Percentiles rank a stretch among this genome's conserved stretches.
These are phyloP conservation scores for Fonsecaea erecta DNA, from an alignment of 2,329 filamentous ascomycete species.

Conservation along the genomic window DNA sequence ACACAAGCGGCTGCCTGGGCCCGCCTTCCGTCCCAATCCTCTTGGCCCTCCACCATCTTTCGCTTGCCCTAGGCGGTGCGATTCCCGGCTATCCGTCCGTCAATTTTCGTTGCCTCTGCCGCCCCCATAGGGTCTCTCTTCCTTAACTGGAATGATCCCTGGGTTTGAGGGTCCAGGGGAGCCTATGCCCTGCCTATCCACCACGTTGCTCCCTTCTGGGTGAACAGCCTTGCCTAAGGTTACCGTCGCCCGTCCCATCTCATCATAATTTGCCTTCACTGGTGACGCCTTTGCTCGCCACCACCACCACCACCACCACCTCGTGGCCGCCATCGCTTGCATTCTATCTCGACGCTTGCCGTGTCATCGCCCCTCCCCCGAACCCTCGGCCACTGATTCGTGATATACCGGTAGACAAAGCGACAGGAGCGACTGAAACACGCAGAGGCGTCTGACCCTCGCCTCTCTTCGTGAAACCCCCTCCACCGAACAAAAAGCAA, in stretches of 20 bases:
- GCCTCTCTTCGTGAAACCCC: slow-evolving; percentile 12
- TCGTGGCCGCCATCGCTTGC: slow-evolving; percentile 1
- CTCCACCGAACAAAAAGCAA: background rate
- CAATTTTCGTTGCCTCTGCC: background rate
- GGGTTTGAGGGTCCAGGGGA: background rate
- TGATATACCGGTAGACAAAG: background rate
- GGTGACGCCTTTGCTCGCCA: background rate
- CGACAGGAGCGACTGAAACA: slow-evolving; percentile 11
- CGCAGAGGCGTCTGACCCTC: background rate
- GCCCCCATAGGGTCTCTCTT: background rate
- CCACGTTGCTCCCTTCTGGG: background rate
- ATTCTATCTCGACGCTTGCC: background rate
- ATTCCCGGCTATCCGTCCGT: slow-evolving; percentile 7
- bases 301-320: too few species aligned
- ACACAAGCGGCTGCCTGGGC: slow-evolving; percentile 7
- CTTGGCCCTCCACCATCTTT: slow-evolving; percentile 8
- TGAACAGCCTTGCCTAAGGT: slow-evolving; percentile 9
- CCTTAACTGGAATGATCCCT: background rate
- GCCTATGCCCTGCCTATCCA: background rate
- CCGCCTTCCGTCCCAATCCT: slow-evolving; percentile 8
- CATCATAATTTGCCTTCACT: background rate
- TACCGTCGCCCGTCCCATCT: background rate
- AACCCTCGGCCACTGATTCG: background rate
- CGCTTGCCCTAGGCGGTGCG: slow-evolving; percentile 4
- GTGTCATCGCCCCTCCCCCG: background rate